Evolutionary conservation across 2,329 filamentous ascomycete species (phyloP).

Genomic region (Balansia obtecta): DNA sequence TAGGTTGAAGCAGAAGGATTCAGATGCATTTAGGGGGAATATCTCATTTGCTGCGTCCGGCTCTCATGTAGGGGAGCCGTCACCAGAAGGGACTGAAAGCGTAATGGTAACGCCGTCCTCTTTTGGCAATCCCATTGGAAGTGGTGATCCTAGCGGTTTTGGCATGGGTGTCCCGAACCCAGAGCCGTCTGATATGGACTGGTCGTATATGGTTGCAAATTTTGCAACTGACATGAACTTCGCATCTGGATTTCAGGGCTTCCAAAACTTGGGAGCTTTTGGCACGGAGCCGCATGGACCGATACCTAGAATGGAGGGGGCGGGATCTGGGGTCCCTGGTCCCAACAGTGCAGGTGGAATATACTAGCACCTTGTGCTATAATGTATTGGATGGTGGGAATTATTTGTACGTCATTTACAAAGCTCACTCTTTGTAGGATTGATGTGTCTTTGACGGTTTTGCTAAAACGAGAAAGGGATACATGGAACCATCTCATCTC

Average conservation of each 20-base stretch:
- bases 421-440: too few relatives aligned
- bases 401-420: too few relatives aligned
- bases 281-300: constrained; percentile 7
- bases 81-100: not conserved
- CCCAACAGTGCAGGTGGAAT: not conserved
- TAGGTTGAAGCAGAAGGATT: constrained; percentile 12
- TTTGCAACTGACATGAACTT: constrained; percentile 20
- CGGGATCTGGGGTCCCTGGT: constrained; percentile 9
- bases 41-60: not conserved
- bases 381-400: too few relatives aligned
- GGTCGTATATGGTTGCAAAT: constrained; percentile 33
- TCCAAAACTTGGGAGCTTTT: constrained; percentile 15
- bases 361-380: not conserved
- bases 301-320: constrained; percentile 9
- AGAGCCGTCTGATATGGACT: constrained; percentile 31
- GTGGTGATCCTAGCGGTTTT: constrained; percentile 8
- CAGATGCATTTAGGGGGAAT: not conserved
- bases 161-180: constrained; percentile 12
- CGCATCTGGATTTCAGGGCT: constrained; percentile 15
- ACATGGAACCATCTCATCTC: not conserved
- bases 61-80: not conserved
- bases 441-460: not conserved
- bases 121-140: constrained; percentile 5
- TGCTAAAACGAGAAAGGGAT: not conserved
- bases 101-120: constrained; percentile 19